These are phyloP conservation scores for Puccinia polysora DNA, from an alignment of 1,284 basidiomycete genomes.

Conservation along the genomic window DNA sequence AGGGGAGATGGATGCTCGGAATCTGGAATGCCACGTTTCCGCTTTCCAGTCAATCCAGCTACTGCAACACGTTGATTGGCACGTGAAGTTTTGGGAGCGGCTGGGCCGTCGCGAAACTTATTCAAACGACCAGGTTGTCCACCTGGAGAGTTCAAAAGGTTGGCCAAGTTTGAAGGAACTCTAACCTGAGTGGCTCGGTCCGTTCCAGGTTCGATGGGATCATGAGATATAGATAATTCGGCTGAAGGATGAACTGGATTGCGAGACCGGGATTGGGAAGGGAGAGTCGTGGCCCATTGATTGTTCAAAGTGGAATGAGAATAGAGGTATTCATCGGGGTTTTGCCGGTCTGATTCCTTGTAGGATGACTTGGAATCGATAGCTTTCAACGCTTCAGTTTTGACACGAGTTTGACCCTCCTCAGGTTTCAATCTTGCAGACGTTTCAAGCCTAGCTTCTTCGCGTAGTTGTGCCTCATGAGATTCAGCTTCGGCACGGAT, in stretches of 20 bases:
- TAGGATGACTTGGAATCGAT: too few relatives aligned
- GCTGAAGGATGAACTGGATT: background rate
- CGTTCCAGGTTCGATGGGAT: background rate
- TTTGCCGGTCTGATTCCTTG: too few relatives aligned
- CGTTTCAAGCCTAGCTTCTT: slow-evolving; percentile 13
- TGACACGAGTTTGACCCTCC: background rate
- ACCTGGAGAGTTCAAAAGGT: slow-evolving; percentile 41
- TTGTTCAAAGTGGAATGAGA: too few relatives aligned
- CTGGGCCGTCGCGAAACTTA: background rate
- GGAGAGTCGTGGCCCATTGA: too few relatives aligned
- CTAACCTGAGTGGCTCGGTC: slow-evolving; percentile 13
- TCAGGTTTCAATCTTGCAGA: slow-evolving; percentile 25
- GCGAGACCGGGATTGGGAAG: background rate
- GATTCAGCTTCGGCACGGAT: slow-evolving; percentile 20
- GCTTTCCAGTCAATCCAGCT: slow-evolving; percentile 23
- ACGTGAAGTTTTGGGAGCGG: slow-evolving; percentile 1
- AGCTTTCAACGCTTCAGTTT: background rate
- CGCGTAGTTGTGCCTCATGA: slow-evolving; percentile 21
- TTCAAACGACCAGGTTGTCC: slow-evolving; percentile 12
- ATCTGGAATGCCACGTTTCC: slow-evolving; percentile 26
- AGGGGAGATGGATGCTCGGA: background rate
- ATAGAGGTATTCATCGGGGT: too few relatives aligned
- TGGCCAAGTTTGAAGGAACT: slow-evolving; percentile 43
- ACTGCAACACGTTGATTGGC: background rate
- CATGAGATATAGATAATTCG: background rate